phyloP scores from a whole-genome alignment of 208 protist species.

The Acanthamoeba divionensis region DNA sequence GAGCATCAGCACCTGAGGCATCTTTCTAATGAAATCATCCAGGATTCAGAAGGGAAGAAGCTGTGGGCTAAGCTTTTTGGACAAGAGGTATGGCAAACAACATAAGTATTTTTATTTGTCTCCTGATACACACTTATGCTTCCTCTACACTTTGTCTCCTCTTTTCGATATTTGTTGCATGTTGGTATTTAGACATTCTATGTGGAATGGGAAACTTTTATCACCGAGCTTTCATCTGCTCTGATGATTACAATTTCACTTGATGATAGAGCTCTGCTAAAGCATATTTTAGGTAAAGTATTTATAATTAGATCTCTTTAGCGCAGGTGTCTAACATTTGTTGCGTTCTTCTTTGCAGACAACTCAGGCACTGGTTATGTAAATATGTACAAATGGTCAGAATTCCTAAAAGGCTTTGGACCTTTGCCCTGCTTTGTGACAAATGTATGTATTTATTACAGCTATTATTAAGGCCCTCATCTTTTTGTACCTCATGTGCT shows the following conservation, averaged over 20 bases:
- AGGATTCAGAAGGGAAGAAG: conserved; percentile 3
- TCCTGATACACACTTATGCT: background rate
- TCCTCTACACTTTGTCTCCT: background rate
- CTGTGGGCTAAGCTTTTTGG: conserved; percentile 27
- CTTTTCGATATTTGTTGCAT: too few species aligned
- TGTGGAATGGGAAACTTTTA: background rate
- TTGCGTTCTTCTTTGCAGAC: conserved; percentile 17
- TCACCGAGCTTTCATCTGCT: background rate
- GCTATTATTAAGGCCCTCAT: background rate
- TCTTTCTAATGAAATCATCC: conserved; percentile 36
- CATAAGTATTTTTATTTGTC: background rate
- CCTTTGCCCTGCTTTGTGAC: background rate
- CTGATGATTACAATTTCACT: background rate
- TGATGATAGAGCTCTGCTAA: background rate
- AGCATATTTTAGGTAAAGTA: background rate
- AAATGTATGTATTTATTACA: conserved; percentile 27
- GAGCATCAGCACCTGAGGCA: conserved; percentile 2
- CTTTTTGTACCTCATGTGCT: background rate
- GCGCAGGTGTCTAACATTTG: background rate
- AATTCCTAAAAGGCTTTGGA: conserved; percentile 51
- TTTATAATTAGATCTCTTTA: background rate
- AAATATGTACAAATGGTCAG: conserved; percentile 39
- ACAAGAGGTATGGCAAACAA: background rate
- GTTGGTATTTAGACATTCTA: background rate
- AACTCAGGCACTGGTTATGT: conserved; percentile 38